These are phyloP conservation scores for Nemania sp. DNA, from an alignment of 2,329 filamentous ascomycete genomes.

Conservation along the genomic window DNA sequence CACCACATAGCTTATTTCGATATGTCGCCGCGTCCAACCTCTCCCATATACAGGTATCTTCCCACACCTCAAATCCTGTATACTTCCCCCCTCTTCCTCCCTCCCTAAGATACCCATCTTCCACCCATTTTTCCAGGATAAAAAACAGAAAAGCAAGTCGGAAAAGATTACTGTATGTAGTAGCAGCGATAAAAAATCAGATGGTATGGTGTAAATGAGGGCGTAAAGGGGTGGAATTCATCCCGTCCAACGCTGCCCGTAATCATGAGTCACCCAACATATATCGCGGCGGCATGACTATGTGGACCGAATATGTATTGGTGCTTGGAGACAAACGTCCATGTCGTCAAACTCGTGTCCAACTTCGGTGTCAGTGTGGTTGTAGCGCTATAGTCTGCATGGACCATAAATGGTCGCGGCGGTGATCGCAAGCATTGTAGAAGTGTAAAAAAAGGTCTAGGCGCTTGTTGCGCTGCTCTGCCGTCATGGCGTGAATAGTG, in stretches of 20 bases:
- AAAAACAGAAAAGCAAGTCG: constrained; percentile 7
- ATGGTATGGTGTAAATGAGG: not conserved
- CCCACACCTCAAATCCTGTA: not conserved
- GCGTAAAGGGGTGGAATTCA: not conserved
- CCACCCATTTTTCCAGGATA: not conserved
- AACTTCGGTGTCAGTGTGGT: not conserved
- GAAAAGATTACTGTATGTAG: constrained; percentile 5
- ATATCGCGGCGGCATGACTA: not conserved
- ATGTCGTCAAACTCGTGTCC: not conserved
- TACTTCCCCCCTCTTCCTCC: not conserved
- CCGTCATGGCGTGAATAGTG: not conserved
- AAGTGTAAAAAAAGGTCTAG: not conserved
- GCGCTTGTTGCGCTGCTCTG: not conserved
- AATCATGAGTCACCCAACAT: not conserved
- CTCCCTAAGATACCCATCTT: not conserved
- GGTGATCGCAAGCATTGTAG: not conserved
- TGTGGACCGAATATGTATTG: constrained; percentile 4
- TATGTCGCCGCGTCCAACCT: not conserved
- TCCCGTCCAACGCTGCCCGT: not conserved
- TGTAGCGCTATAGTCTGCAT: not conserved
- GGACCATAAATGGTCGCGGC: not conserved
- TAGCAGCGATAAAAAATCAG: constrained; percentile 8
- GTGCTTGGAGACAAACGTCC: not conserved
- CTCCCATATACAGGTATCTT: not conserved
- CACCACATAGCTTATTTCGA: too few species aligned